Evolutionary conservation across 306 rosid species (phyloP).

Genomic region (Neltuma alba): DNA sequence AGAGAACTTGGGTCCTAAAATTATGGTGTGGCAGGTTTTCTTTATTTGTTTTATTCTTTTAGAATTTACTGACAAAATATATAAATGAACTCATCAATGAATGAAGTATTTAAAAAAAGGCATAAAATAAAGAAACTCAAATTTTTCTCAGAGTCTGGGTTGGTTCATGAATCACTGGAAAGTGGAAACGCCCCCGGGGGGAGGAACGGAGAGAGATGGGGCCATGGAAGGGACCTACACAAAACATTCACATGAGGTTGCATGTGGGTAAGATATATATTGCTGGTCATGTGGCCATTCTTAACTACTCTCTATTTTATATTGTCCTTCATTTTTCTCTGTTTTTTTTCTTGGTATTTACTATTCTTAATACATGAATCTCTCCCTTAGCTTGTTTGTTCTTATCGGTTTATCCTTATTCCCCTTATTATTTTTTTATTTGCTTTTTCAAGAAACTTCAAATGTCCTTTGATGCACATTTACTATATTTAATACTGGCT

Average conservation of each 20-base stretch:
- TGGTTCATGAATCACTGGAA: background rate
- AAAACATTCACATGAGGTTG: slow-evolving; percentile 55
- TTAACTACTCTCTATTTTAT: slow-evolving; percentile 15
- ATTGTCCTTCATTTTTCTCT: background rate
- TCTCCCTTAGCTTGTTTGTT: background rate
- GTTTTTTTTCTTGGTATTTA: background rate
- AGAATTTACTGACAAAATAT: background rate
- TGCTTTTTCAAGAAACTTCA: background rate
- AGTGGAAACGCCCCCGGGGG: too few relatives aligned
- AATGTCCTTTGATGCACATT: background rate
- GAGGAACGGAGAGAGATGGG: background rate
- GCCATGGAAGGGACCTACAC: slow-evolving; percentile 52
- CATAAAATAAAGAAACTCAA: background rate
- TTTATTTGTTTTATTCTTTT: background rate
- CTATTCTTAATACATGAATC: background rate
- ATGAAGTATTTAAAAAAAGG: background rate
- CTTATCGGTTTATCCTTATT: background rate
- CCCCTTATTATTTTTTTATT: background rate
- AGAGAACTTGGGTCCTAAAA: background rate
- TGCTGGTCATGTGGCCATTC: slow-evolving; percentile 53
- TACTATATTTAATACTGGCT: background rate
- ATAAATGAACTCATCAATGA: background rate
- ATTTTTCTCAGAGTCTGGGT: background rate
- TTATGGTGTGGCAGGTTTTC: background rate
- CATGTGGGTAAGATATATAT: slow-evolving; percentile 44